Conservation (phyloP, 2,329 filamentous ascomycete species). For the Botrytis tulipae region DNA sequence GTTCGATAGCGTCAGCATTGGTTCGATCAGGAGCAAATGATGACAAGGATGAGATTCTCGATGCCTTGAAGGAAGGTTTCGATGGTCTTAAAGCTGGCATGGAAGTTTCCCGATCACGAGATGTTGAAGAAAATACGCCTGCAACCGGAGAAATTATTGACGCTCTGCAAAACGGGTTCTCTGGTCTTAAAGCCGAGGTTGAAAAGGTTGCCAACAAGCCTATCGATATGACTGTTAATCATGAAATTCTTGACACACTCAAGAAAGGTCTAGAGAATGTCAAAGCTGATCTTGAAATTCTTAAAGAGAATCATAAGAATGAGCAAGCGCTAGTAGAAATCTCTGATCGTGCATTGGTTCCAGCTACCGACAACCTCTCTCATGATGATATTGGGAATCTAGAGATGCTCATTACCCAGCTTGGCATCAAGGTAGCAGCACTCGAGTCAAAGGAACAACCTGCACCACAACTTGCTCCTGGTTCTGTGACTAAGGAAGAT, state of each 20-base stretch:
- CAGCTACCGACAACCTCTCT: slow-evolving; percentile 54
- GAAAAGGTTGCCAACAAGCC: slow-evolving; percentile 78
- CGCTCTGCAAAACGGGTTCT: slow-evolving; percentile 83
- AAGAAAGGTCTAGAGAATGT: slow-evolving; percentile 77
- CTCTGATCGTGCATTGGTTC: slow-evolving; percentile 49
- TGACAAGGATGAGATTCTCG: slow-evolving; percentile 67
- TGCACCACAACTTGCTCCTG: slow-evolving; percentile 42
- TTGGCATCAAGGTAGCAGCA: slow-evolving; percentile 80
- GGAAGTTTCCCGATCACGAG: slow-evolving; percentile 38
- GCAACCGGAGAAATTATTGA: slow-evolving; percentile 88
- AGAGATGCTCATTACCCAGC: slow-evolving; percentile 76
- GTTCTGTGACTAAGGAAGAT: slow-evolving; percentile 52
- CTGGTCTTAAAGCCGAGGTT: slow-evolving; percentile 72
- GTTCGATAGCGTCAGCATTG: slow-evolving; percentile 53
- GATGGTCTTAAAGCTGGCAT: slow-evolving; percentile 74
- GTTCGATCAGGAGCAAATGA: slow-evolving; percentile 45
- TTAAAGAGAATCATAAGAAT: slow-evolving; percentile 56
- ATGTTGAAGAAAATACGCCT: slow-evolving; percentile 34
- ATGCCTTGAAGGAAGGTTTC: slow-evolving; percentile 61
- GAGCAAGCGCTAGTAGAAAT: slow-evolving; percentile 50
- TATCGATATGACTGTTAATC: slow-evolving; percentile 76
- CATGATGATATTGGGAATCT: slow-evolving; percentile 80
- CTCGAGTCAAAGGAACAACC: slow-evolving; percentile 58
- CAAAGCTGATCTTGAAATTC: slow-evolving; percentile 71
- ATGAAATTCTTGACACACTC: slow-evolving; percentile 85